phyloP scores from a whole-genome alignment of 1,139 yeast genomes.

The Candida sp. region DNA sequence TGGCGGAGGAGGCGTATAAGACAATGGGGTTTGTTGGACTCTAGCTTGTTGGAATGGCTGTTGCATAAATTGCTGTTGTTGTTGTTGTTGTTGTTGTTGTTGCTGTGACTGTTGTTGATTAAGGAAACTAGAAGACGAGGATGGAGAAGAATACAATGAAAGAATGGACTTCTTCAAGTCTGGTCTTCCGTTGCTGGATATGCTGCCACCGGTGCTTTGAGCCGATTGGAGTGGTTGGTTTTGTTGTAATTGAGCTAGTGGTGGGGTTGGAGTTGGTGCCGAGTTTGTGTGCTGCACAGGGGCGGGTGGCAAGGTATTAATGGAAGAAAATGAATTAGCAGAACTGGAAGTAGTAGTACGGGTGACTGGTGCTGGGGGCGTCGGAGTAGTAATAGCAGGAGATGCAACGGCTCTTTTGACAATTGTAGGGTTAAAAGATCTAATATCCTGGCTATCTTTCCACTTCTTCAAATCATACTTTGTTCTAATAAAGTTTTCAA shows the following conservation, averaged over 20 bases:
- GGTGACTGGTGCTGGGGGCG: background rate
- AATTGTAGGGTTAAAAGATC: background rate
- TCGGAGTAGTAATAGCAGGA: background rate
- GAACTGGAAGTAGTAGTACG: background rate
- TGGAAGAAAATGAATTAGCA: background rate
- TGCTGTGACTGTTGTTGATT: conserved; percentile 25
- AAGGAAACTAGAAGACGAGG: conserved; percentile 38
- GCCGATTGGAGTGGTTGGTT: conserved; percentile 24
- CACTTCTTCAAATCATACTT: conserved; percentile 92
- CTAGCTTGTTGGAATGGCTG: background rate
- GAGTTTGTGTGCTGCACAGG: background rate
- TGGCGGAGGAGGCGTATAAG: conserved; percentile 4
- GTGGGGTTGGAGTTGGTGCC: conserved; percentile 4
- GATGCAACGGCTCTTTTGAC: background rate
- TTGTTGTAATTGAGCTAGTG: conserved; percentile 10
- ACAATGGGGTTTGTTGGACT: background rate
- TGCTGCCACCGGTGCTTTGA: conserved; percentile 41
- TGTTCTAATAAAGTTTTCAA: conserved; percentile 88
- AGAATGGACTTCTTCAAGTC: conserved; percentile 91
- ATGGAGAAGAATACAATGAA: conserved; percentile 83
- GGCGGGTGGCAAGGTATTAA: background rate
- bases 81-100: too few relatives aligned
- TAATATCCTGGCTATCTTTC: conserved; percentile 46
- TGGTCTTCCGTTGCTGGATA: conserved; percentile 34
- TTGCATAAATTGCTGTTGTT: conserved; percentile 1